Conservation (phyloP, 1,284 basidiomycete species). For the Taiwanofungus camphoratus region DNA sequence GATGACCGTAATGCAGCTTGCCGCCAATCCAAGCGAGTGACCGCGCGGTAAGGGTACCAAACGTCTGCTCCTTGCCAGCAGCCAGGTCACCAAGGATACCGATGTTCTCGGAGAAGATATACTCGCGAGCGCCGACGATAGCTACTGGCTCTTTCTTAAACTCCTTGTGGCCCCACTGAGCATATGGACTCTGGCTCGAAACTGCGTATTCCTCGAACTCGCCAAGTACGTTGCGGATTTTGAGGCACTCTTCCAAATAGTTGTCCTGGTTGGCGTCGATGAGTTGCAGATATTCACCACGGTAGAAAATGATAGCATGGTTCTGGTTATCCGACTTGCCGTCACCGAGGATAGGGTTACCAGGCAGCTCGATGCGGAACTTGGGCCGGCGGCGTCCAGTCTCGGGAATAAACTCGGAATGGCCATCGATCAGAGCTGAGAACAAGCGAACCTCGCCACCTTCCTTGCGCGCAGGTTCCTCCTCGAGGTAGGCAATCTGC, state of each 20-base stretch:
- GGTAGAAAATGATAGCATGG: constrained; percentile 98
- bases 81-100: constrained; percentile 98
- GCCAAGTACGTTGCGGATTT: constrained; percentile 96
- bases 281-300: constrained; percentile 97
- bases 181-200: constrained; percentile 87
- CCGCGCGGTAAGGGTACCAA: constrained; percentile 94
- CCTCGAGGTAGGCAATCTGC: constrained; percentile 97
- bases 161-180: constrained; percentile 81
- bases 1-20: constrained; percentile 98
- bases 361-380: constrained; percentile 97
- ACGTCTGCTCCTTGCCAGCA: constrained; percentile 99
- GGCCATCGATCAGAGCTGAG: constrained; percentile 95
- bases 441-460: constrained; percentile 94
- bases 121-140: constrained; percentile 98
- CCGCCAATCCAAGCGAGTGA: constrained; percentile 97
- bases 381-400: constrained; percentile 90
- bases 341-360: constrained; percentile 98
- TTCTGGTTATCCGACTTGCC: constrained; percentile 99
- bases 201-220: constrained; percentile 96
- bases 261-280: constrained; percentile 99
- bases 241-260: constrained; percentile 98
- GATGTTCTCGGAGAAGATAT: constrained; percentile 99
- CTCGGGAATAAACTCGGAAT: constrained; percentile 91
- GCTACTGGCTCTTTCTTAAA: constrained; percentile 90
- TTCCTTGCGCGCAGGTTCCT: constrained; percentile 91